These are phyloP conservation scores for Thymus quinquecostatus DNA, from an alignment of 257 asterid species.

Conservation along the genomic window DNA sequence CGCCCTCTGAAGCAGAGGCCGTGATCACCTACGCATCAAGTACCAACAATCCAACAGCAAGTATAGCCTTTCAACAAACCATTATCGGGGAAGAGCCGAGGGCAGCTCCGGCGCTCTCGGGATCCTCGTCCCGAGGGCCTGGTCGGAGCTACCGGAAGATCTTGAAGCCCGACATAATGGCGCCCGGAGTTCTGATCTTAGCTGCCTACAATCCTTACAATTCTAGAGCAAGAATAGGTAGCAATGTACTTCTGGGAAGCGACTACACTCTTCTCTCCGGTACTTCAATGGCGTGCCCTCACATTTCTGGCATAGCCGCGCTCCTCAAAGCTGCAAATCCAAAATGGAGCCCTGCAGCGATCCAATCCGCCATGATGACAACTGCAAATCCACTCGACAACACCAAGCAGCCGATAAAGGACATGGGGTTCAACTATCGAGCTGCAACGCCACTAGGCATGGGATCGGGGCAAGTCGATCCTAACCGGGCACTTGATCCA, in stretches of 20 bases:
- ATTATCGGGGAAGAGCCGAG: conserved; percentile 36
- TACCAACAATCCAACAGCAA: conserved; percentile 22
- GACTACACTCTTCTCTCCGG: conserved; percentile 39
- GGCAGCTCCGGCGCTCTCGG: conserved; percentile 44
- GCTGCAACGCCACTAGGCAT: conserved; percentile 43
- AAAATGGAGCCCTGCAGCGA: conserved; percentile 52
- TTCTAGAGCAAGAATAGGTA: conserved; percentile 19
- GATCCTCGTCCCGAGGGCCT: conserved; percentile 43
- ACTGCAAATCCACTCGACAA: conserved; percentile 40
- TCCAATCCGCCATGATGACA: conserved; percentile 50
- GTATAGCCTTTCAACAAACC: conserved; percentile 44
- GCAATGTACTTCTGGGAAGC: conserved; percentile 25
- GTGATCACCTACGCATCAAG: conserved; percentile 34
- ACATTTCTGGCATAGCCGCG: conserved; percentile 46
- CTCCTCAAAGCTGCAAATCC: conserved; percentile 47
- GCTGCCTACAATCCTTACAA: conserved; percentile 37
- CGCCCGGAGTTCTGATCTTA: conserved; percentile 44
- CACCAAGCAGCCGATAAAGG: conserved; percentile 35
- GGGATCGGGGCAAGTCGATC: conserved; percentile 47
- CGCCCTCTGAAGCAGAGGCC: conserved; percentile 24
- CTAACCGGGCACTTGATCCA: conserved; percentile 49
- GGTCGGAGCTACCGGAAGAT: conserved; percentile 34
- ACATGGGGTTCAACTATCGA: conserved; percentile 17
- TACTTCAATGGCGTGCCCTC: conserved; percentile 57
- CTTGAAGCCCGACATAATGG: conserved; percentile 47